Evolutionary conservation across 2,329 filamentous ascomycete genomes (phyloP).

Genomic region (Microdochium bolleyi): DNA sequence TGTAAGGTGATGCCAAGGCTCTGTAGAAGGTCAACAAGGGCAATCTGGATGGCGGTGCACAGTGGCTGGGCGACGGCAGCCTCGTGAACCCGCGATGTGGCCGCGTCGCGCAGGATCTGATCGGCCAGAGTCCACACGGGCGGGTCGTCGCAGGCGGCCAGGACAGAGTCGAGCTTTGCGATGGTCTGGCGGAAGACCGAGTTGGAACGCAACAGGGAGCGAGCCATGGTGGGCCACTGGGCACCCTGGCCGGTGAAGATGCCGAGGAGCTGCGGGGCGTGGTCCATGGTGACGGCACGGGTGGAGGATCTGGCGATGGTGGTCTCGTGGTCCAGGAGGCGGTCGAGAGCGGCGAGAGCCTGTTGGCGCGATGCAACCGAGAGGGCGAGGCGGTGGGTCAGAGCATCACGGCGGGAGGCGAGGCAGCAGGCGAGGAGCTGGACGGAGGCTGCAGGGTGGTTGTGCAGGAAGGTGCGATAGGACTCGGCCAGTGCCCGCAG

Average conservation of each 20-base stretch:
- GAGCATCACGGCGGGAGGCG: background rate
- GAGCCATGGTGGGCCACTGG: slow-evolving; percentile 18
- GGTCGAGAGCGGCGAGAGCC: slow-evolving; percentile 7
- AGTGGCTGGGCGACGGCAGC: slow-evolving; percentile 21
- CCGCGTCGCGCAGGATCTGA: slow-evolving; percentile 9
- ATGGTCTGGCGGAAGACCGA: slow-evolving; percentile 1
- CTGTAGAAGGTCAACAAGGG: slow-evolving; percentile 16
- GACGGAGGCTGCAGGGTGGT: background rate
- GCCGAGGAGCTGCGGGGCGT: slow-evolving; percentile 5
- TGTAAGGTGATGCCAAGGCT: slow-evolving; percentile 21
- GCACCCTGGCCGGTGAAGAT: slow-evolving; percentile 18
- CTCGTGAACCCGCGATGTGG: slow-evolving; percentile 8
- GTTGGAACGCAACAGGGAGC: slow-evolving; percentile 5
- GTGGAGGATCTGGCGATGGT: slow-evolving; percentile 1
- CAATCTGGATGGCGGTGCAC: slow-evolving; percentile 20
- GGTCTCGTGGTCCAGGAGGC: slow-evolving; percentile 1
- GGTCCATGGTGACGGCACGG: slow-evolving; percentile 4
- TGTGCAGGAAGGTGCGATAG: background rate
- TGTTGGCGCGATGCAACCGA: slow-evolving; percentile 7
- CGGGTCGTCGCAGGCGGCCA: slow-evolving; percentile 11
- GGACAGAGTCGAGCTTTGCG: slow-evolving; percentile 10
- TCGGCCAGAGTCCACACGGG: slow-evolving; percentile 5
- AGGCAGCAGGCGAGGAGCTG: background rate
- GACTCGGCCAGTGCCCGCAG: background rate
- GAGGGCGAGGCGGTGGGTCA: background rate